These are phyloP conservation scores for Fennellomyces sp. DNA, from an alignment of 371 early-diverging fungal species.

Conservation along the genomic window DNA sequence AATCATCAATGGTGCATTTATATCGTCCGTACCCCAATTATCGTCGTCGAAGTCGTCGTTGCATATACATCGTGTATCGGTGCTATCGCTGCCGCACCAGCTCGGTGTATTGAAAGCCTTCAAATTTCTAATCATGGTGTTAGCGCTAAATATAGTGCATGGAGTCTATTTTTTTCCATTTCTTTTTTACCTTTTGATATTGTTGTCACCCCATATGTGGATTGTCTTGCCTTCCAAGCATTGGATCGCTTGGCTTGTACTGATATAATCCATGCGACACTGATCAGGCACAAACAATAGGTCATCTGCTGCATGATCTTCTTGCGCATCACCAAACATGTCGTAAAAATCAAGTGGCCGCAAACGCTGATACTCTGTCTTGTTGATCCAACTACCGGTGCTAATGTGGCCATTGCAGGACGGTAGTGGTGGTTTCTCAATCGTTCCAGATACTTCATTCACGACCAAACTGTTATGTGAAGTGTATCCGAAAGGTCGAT, in stretches of 20 bases:
- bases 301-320: conserved; percentile 11
- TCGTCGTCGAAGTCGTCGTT: conserved; percentile 17
- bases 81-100: conserved; percentile 9
- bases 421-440: not conserved
- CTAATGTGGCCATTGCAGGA: conserved; percentile 8
- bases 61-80: conserved; percentile 15
- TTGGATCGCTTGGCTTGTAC: conserved; percentile 10
- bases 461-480: conserved; percentile 27
- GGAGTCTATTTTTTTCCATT: not conserved
- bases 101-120: not conserved
- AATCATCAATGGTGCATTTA: conserved; percentile 2
- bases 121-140: conserved; percentile 4
- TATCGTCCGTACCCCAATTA: conserved; percentile 17
- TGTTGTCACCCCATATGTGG: conserved; percentile 40
- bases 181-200: conserved; percentile 24
- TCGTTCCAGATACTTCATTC: not conserved
- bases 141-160: too few species aligned
- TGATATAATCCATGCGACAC: conserved; percentile 16
- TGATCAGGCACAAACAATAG: conserved; percentile 15
- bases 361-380: conserved; percentile 5
- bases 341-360: conserved; percentile 7
- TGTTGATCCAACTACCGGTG: conserved; percentile 25
- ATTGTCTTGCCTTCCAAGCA: conserved; percentile 24
- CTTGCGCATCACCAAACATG: conserved; percentile 12
- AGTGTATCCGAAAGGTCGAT: conserved; percentile 28